Conservation (phyloP, 2,329 filamentous ascomycete species). For the Endoconidiophora polonica region DNA sequence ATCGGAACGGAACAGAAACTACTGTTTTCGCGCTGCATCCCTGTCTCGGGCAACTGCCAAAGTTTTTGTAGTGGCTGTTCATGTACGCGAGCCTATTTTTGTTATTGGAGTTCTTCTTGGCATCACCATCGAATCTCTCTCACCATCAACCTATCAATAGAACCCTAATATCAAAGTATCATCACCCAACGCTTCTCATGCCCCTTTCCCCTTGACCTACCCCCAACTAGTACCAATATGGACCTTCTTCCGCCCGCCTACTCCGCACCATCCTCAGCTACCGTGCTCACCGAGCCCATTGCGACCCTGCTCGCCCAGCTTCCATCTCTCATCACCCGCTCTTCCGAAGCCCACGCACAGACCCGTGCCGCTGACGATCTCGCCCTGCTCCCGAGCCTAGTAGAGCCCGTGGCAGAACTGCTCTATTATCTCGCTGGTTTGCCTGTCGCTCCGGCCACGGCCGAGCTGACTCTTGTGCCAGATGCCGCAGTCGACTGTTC, state of each 20-base stretch:
- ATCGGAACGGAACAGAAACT: too few species aligned
- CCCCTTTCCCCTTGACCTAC: not conserved
- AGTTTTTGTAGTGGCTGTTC: too few species aligned
- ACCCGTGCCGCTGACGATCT: slow-evolving; percentile 24
- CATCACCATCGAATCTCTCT: too few species aligned
- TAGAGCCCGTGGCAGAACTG: slow-evolving; percentile 27
- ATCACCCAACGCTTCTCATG: not conserved
- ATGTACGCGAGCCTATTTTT: too few species aligned
- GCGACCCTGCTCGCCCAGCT: slow-evolving; percentile 23
- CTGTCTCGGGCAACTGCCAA: too few species aligned
- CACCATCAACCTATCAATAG: too few species aligned
- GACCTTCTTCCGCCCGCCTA: slow-evolving; percentile 1
- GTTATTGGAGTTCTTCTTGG: too few species aligned
- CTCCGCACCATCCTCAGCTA: slow-evolving; percentile 14
- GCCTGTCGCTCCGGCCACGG: slow-evolving; percentile 19
- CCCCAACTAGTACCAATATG: not conserved
- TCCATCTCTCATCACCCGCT: slow-evolving; percentile 21
- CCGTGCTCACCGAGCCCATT: slow-evolving; percentile 16
- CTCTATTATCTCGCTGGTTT: slow-evolving; percentile 23
- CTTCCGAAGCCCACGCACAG: slow-evolving; percentile 19
- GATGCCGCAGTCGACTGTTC: slow-evolving; percentile 22
- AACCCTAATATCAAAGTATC: too few species aligned
- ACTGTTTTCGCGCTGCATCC: too few species aligned
- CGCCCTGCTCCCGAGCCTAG: slow-evolving; percentile 23
- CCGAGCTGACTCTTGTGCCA: slow-evolving; percentile 31